Evolutionary conservation across 805 yeast genomes (phyloP).

Genomic region (Candida montana): DNA sequence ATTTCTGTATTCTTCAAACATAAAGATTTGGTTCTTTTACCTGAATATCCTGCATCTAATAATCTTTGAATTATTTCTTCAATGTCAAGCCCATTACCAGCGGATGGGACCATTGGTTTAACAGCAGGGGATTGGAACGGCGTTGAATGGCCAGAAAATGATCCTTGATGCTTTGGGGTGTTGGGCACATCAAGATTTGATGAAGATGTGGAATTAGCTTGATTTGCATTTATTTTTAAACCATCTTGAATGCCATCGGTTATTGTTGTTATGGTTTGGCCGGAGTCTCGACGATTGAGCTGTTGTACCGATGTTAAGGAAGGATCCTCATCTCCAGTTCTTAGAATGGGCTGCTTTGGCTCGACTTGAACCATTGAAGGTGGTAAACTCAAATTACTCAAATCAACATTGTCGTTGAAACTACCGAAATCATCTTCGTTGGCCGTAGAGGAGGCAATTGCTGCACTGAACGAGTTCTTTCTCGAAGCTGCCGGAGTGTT

Average conservation of each 20-base stretch:
- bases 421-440: slow-evolving; percentile 12
- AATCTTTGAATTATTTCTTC: slow-evolving; percentile 89
- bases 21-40: slow-evolving; percentile 84
- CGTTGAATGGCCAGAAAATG: slow-evolving; percentile 21
- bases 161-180: slow-evolving; percentile 22
- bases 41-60: slow-evolving; percentile 93
- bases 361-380: slow-evolving; percentile 65
- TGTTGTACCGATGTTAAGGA: not conserved
- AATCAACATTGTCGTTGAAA: slow-evolving; percentile 24
- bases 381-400: slow-evolving; percentile 39
- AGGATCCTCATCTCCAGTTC: slow-evolving; percentile 24
- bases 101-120: slow-evolving; percentile 18
- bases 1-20: slow-evolving; percentile 90
- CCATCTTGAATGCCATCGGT: not conserved
- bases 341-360: slow-evolving; percentile 70
- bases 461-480: slow-evolving; percentile 20
- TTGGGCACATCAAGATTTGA: slow-evolving; percentile 21
- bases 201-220: not conserved
- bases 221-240: not conserved
- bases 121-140: slow-evolving; percentile 23
- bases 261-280: not conserved
- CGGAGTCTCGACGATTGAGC: slow-evolving; percentile 6
- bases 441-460: slow-evolving; percentile 8
- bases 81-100: slow-evolving; percentile 40
- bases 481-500: slow-evolving; percentile 21